phyloP scores from a whole-genome alignment of 139 green algal genomes.

The Haematococcus lacustris region DNA sequence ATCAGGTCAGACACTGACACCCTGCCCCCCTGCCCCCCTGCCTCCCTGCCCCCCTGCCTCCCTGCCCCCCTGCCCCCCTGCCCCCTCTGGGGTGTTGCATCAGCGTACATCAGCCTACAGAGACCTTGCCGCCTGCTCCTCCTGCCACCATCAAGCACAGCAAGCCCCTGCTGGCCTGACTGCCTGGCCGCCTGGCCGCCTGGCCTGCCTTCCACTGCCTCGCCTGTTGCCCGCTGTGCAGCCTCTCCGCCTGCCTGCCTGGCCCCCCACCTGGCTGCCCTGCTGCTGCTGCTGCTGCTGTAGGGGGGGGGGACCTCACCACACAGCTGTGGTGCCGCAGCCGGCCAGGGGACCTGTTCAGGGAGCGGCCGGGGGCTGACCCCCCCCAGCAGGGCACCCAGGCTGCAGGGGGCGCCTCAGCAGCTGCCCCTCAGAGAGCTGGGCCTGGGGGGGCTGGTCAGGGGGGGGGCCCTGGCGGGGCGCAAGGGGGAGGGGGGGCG shows the following conservation, averaged over 20 bases:
- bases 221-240: too few species aligned
- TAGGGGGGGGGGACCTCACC: slow-evolving; percentile 8
- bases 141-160: not conserved
- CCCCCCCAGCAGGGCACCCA: not conserved
- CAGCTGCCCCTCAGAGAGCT: not conserved
- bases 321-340: slow-evolving; percentile 27
- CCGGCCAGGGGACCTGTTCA: slow-evolving; percentile 19
- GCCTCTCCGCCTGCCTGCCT: not conserved
- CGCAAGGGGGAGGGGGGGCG: not conserved
- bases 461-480: not conserved
- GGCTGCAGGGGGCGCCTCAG: not conserved
- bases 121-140: not conserved
- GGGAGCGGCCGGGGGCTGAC: not conserved
- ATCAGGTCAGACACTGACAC: slow-evolving; percentile 29
- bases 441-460: not conserved
- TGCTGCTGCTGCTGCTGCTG: not conserved
- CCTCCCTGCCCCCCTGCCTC: too few species aligned
- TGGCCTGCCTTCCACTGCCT: not conserved
- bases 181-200: too few species aligned
- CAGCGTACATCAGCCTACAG: not conserved
- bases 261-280: not conserved
- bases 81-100: too few species aligned
- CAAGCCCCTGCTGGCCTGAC: too few species aligned
- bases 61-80: too few species aligned
- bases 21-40: not conserved